phyloP scores from a whole-genome alignment of 805 yeast genomes.

The Dipodascopsis tothii region DNA sequence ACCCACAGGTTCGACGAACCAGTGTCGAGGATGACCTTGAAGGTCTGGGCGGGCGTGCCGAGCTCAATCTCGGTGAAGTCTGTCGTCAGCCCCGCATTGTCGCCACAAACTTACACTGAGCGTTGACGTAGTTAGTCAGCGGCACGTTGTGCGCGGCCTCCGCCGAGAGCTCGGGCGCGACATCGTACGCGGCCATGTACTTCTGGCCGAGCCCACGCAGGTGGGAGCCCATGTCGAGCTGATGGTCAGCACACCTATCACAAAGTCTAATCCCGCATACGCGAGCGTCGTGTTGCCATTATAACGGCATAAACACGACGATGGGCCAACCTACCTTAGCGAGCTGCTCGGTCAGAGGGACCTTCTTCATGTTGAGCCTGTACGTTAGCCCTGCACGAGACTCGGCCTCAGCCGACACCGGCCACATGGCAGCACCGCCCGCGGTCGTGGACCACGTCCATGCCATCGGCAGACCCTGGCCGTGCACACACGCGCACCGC shows the following conservation, averaged over 20 bases:
- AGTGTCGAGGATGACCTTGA: conserved; percentile 91
- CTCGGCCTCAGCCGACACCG: no score
- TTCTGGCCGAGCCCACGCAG: conserved; percentile 53
- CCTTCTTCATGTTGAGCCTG: conserved; percentile 52
- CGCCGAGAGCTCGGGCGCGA: conserved; percentile 26
- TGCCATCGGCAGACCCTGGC: conserved; percentile 23
- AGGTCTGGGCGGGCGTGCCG: conserved; percentile 89
- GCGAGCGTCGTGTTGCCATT: background rate
- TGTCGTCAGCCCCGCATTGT: background rate
- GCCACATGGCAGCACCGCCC: no score
- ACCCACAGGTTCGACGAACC: conserved; percentile 98
- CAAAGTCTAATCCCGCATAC: no score
- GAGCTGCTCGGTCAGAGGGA: conserved; percentile 50
- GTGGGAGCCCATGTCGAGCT: conserved; percentile 34
- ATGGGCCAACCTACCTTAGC: conserved; percentile 35
- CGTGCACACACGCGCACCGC: no score
- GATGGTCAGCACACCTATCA: no score
- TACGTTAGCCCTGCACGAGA: no score
- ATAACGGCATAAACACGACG: background rate
- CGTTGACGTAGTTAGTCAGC: conserved; percentile 85
- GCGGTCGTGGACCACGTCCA: no score
- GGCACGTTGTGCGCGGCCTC: conserved; percentile 62
- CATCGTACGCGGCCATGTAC: conserved; percentile 44
- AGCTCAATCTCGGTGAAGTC: conserved; percentile 83
- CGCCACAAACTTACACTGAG: conserved; percentile 45